Base-by-base conservation (phyloP, 768 basidiomycete species). In the Steccherinum ochraceum region DNA sequence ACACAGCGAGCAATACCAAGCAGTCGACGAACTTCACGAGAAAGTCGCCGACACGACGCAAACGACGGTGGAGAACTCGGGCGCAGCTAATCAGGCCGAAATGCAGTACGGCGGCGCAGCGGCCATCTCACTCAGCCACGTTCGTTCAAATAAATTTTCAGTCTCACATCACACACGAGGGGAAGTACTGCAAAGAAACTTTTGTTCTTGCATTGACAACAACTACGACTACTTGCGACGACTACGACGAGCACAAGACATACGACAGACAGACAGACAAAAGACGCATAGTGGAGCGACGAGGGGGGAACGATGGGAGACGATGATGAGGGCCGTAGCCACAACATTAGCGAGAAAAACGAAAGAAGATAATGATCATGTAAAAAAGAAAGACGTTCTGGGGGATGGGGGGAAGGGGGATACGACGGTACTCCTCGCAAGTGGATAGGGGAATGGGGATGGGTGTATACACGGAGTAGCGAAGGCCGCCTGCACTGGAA, bases 391-490 rank as follows among this genome's bases (percentile, higher is more conserved):
- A 35, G 30, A 35, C 30, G 30, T 35, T 7, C 7, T 16, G 30
- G 27, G 51, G 49, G 45, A 41, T 16, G 27, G 55, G 60, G 63
- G 63, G 66, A 43, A 52, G n/a, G 61, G 72, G 72, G 73, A 52
- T 77, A 73, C 76, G 76, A 79, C 79, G 72, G 69, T 76, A 70
- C 74, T 77, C 73, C 55, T 69, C 56, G 61, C 74, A 73, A 79
- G 66, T 76, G 75, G 64, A 60, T 56, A 57, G 65, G 71, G 68
- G 66, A 63, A 66, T 56, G 65, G 62, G 57, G 62, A 60, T 44
- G 57, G 59, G 45, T n/a, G n/a, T n/a, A n/a, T 69, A 70, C 66
- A 73, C 56, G 61, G 69, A 75, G 65, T 70, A 77, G 46, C 70
- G 74, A 76, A 75, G 73, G 66, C 64, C 63, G 57, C 59, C 53